Evolutionary conservation across 176 grass and related monocot species (phyloP), one percentile per base, ranked within the genome.

Genomic region (Rhipidocladum racemiflorum): DNA sequence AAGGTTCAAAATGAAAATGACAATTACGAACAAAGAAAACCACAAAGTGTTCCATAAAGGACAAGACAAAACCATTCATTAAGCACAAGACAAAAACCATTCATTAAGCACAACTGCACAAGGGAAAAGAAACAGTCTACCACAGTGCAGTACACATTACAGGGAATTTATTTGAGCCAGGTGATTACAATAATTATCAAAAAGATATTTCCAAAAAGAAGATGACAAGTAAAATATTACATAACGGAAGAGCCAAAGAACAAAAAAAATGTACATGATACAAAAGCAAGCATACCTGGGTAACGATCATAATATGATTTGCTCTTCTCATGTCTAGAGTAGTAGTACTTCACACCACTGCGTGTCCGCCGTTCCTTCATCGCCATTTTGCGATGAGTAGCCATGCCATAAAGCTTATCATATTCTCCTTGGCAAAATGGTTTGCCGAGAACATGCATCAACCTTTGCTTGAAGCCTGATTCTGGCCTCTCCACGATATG

Each of bases 221-320:
- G 74, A 53, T 25, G 36, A 43, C 13, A 34, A 67, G 45, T 7
- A 14, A 72, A 72, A 17, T 12, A 77, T 57, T 68, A 24, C 2
- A 18, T 38, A 64, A 82, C n/a, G 25, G 38, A 64, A 30, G n/a
- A 57, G 51, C 20, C 21, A 69, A 71, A 45, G 29, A 62, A 80
- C 13, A 35, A 49, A 61, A 62, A 74, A 80, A 36, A 55, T 46
- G 57, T 34, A 18, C 70, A 60, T n/a, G 13, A 24, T 34, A 66
- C 38, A 75, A 74, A 74, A 74, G 49, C 73, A 76, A 75, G 6
- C 72, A 57, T 89, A 97, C 95, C 95, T 32, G 95, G 95, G 65
- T 89, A 64, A 34, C 38, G 25, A 72, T 94, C 92, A 59, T 93
- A 87, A 81, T 91, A 92, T 65, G 92, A 97, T 53, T 23, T 68